Evolutionary conservation across 768 basidiomycete genomes (phyloP), one percentile per base, ranked within the genome.

Genomic region (Boletus huronensis): DNA sequence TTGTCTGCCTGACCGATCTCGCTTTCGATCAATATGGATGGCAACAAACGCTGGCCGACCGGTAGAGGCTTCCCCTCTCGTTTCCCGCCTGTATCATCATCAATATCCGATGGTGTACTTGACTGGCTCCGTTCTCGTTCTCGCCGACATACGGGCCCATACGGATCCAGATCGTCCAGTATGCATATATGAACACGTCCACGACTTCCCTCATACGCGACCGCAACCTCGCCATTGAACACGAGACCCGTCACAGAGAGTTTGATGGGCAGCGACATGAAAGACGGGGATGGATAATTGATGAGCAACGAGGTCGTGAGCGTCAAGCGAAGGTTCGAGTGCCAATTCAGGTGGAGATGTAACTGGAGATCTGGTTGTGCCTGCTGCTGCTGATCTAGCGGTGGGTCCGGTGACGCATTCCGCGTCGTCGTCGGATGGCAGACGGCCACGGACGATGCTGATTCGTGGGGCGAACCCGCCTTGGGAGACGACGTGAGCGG

Each of bases 1-100:
- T 94, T 96, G 68, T 98, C 94, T 44, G 87, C 76, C 75, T 98
- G 91, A 3, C 96, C 96, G 48, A 98, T 96, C 76, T 98, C 95
- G 64, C 90, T 93, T 72, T 98, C 96, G 71, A 98, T 95, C 61
- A 85, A 82, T 40, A 97, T 91, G 13, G 84, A 82, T 0, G 92
- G 92, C 21, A 99, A 74, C 14, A 99, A 72, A 28, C 93, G 80
- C 61, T 89, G 86, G 0, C 95, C 93, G 6, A 89, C 79, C 1
- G 90, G 88, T 13, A 89, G 73, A 26, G 85, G 85, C 64, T 92
- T 92, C 9, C 78, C 72, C 0, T 79, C 72, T 16, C 80, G 75
- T 38, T 70, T 70, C 35, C 75, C 73, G 6, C 68, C 71, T 10
- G 70, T 66, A 17, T 85, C 84, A n/a, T 86, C 85, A 40, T 87